Evolutionary conservation across 805 yeast species (phyloP), one percentile per base, ranked within the genome.

Genomic region (Saturnispora sanitii): DNA sequence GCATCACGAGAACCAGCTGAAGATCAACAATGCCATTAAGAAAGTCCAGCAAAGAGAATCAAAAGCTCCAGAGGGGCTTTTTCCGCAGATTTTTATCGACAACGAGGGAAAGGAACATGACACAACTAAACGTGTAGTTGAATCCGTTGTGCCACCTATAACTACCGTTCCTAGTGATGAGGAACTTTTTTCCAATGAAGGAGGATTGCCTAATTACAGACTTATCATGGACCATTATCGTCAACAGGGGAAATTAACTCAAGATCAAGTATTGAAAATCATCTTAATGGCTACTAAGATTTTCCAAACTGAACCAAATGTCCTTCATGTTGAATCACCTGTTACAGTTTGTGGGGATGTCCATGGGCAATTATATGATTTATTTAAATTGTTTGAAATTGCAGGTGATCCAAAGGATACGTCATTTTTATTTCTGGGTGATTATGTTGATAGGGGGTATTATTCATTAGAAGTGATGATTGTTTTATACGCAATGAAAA

Each of bases 291-390:
- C 94, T 7, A 77, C 87, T 0, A 66, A 65, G 18, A 57, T 79
- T 6, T 67, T 92, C 42, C 57, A 70, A 12, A 56, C 61, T 29
- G 97, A 90, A 54, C 94, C 95, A 5, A 90, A 83, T 52, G 56
- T 90, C 50, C 64, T 90, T 38, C 70, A 70, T 16, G 82, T 92
- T 2, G 88, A 87, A 3, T 94, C 96, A 0, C 98, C 97, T 1
- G 84, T 90, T 2, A 88, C 95, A 0, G 87, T 90, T 3, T 87
- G 96, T 64, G 98, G 98, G 42, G 97, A 90, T 61, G 73, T 88
- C n/a, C 97, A 90, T 61, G 98, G 98, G 15, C 97, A 90, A 60
- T 86, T 75, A 58, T 88, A 73, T 58, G 98, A 90, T 60, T 68
- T 90, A 50, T 69, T 88, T 75, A 87, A 88, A 60, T 65, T 90